phyloP scores from a whole-genome alignment of 2,329 filamentous ascomycete genomes.

The Ophiostoma angusticollis region DNA sequence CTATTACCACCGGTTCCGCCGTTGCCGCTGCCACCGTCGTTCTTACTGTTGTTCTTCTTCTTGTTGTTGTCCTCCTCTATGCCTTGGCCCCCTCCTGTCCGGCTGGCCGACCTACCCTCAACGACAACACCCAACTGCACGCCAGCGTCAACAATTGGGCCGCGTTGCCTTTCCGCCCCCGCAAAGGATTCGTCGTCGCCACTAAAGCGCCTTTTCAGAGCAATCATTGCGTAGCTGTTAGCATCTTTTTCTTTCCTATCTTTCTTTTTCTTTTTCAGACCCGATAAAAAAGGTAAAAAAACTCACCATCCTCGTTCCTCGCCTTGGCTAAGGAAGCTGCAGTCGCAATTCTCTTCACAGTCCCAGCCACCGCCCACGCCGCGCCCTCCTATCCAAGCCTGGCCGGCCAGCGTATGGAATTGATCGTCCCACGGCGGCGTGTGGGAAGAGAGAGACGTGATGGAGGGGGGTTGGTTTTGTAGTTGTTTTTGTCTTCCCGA shows the following conservation, averaged over 20 bases:
- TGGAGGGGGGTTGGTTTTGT: not conserved
- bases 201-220: constrained; percentile 17
- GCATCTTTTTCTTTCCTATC: not conserved
- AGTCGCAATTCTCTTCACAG: constrained; percentile 61
- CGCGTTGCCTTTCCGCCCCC: not conserved
- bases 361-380: constrained; percentile 69
- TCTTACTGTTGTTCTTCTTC: not conserved
- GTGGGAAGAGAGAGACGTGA: not conserved
- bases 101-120: constrained; percentile 6
- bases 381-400: constrained; percentile 41
- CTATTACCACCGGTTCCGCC: too few relatives aligned
- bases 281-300: not conserved
- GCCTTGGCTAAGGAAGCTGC: constrained; percentile 15
- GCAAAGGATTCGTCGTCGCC: constrained; percentile 16
- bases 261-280: not conserved
- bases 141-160: constrained; percentile 12
- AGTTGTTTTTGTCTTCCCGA: constrained; percentile 18
- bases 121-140: constrained; percentile 13
- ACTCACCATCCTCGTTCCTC: constrained; percentile 17
- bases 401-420: constrained; percentile 5
- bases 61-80: not conserved
- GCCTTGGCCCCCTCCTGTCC: too few relatives aligned
- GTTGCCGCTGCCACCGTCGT: not conserved
- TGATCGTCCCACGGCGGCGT: constrained; percentile 13
- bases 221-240: too few relatives aligned